Evolutionary conservation across 371 early-diverging fungal species (phyloP), one percentile per base, ranked within the genome.

Genomic region (Dipsacomyces acuminosporus): DNA sequence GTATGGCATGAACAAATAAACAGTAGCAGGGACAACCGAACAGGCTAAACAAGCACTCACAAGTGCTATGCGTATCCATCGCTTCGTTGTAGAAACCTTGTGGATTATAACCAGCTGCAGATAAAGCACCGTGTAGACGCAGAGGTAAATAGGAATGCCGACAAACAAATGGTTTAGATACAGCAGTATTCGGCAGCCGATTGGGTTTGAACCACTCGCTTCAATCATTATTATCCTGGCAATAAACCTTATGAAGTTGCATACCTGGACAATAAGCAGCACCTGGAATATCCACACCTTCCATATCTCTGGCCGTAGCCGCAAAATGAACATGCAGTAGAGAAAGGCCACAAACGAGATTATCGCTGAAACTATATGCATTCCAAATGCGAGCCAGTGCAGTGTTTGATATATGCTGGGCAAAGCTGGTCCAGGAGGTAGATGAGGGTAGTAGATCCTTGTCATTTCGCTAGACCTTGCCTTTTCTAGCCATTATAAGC

Each of bases 201-300:
- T 41, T 11, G 49, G 57, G 1, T 38, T 33, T 0, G 25, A 8
- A 8, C 61, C 34, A 9, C 20, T 1, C 0, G 35, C 42, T n/a
- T 35, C 43, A 2, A 41, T 15, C 8, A 26, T 25, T 23, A 66
- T 15, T 14, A 48, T 23, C 14, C 67, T 52, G 3, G 61, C 8
- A 8, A 56, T 33, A 34, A 53, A 61, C n/a, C 57, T 48, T 4
- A 61, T 2, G 34, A 44, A 26, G 50, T 66, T 66, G 21, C 56
- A 40, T 3, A 53, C 4, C 25, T 66, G 61, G 0, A 55, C 62
- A 5, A 61, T 47, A 11, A 66, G 34, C 18, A 66, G 17, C 8
- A 61, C 43, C 11, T 61, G 56, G 14, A 66, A 45, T 36, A 66
- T 61, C 3, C 52, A 47, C 35, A 23, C 56, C 2, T 22, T 44